Conservation (phyloP, 139 green algal genomes). For the Micromonas pusilla region DNA sequence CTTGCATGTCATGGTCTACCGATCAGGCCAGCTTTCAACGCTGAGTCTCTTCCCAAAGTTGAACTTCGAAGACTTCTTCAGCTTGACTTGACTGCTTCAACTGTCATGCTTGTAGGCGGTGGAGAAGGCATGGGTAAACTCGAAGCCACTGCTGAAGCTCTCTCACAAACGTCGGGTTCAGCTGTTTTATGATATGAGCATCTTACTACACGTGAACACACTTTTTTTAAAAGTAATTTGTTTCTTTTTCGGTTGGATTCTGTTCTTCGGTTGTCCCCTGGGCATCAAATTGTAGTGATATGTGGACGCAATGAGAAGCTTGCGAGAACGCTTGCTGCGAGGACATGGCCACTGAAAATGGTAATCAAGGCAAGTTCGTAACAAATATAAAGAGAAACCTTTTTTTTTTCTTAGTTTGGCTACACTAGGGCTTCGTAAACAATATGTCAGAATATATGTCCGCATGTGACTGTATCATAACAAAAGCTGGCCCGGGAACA, state of each 20-base stretch:
- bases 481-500: conserved; percentile 21
- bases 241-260: neutral
- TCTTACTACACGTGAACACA: neutral
- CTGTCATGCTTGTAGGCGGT: conserved; percentile 19
- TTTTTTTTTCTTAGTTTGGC: neutral
- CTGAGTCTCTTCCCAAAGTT: neutral
- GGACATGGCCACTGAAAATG: conserved; percentile 1
- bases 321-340: neutral
- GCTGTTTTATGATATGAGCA: too few species aligned
- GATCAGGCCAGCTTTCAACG: conserved; percentile 12
- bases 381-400: neutral
- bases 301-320: conserved; percentile 5
- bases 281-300: conserved; percentile 11
- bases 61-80: neutral
- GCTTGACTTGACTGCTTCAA: neutral
- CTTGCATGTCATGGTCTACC: conserved; percentile 17
- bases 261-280: neutral
- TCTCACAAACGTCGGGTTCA: conserved; percentile 2
- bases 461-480: conserved; percentile 20
- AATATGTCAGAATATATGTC: conserved; percentile 27
- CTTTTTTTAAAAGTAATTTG: neutral
- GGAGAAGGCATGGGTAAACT: conserved; percentile 27
- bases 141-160: conserved; percentile 4
- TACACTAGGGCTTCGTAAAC: conserved; percentile 14
- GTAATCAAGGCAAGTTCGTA: neutral